A percentile compares a stretch with the other conserved stretches of the same genome.
phyloP scores from a whole-genome alignment of 2,329 filamentous ascomycete species.

The Alternaria arborescens region DNA sequence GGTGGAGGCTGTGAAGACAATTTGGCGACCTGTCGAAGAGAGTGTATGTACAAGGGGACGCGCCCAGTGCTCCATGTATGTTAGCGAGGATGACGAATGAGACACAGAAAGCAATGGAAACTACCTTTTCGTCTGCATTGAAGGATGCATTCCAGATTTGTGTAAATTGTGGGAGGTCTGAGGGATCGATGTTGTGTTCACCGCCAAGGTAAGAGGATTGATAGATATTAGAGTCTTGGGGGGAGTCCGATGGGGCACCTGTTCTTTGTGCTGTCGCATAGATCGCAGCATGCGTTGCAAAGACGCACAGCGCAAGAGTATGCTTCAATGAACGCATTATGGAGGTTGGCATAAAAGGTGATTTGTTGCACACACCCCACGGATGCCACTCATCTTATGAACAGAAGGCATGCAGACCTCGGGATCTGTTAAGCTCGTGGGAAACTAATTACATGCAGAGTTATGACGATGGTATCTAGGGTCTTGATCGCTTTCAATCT shows the following conservation, averaged over 20 bases:
- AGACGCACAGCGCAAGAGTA: background rate
- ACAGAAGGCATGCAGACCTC: background rate
- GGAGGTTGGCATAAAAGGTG: background rate
- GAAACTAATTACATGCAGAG: background rate
- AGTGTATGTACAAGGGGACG: constrained; percentile 60
- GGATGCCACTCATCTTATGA: background rate
- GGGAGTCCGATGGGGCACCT: constrained; percentile 24
- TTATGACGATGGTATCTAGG: background rate
- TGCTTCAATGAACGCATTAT: background rate
- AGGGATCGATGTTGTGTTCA: constrained; percentile 56
- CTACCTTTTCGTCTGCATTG: constrained; percentile 44
- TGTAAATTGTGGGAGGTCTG: constrained; percentile 50
- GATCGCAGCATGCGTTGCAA: background rate
- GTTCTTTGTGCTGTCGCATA: constrained; percentile 4
- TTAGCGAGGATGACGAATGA: background rate
- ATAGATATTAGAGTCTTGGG: constrained; percentile 24
- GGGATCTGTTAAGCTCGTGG: background rate
- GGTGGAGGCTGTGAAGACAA: constrained; percentile 30
- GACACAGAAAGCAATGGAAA: background rate
- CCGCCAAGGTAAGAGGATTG: constrained; percentile 33
- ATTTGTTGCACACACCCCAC: background rate
- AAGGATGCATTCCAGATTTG: constrained; percentile 50
- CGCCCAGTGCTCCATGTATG: constrained; percentile 52
- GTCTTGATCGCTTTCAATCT: constrained; percentile 3
- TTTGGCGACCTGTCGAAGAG: constrained; percentile 26